phyloP scores from a whole-genome alignment of 148 eudicot genomes.

The Nyssa sinensis region DNA sequence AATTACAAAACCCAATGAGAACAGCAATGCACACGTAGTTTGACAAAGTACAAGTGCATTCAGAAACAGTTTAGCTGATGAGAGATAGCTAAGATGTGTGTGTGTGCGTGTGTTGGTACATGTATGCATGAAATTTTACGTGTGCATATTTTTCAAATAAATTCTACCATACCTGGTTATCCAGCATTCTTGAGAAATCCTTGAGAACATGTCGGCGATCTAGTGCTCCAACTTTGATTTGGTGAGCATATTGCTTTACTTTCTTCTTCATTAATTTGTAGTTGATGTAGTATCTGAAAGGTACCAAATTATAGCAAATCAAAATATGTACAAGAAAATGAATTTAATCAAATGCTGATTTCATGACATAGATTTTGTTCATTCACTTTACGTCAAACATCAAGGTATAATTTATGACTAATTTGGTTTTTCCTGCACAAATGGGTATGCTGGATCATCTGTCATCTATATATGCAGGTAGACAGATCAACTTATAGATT shows the following conservation, averaged over 20 bases:
- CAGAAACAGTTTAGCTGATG: slow-evolving; percentile 1
- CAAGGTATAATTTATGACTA: background rate
- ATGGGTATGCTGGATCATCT: background rate
- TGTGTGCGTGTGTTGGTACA: background rate
- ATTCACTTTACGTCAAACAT: too few relatives aligned
- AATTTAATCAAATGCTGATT: too few relatives aligned
- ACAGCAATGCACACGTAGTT: background rate
- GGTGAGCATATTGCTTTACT: slow-evolving; percentile 64
- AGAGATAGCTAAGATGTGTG: background rate
- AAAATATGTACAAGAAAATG: background rate
- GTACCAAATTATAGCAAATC: slow-evolving; percentile 10
- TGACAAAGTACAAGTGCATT: background rate
- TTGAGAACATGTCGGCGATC: slow-evolving; percentile 59
- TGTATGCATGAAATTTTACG: background rate
- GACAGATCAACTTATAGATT: background rate
- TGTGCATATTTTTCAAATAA: background rate
- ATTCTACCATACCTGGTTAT: slow-evolving; percentile 45
- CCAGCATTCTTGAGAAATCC: slow-evolving; percentile 77
- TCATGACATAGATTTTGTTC: too few relatives aligned
- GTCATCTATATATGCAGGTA: background rate
- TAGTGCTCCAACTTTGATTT: slow-evolving; percentile 48
- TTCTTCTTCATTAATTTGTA: slow-evolving; percentile 74
- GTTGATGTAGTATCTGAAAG: slow-evolving; percentile 56
- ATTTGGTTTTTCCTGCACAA: background rate
- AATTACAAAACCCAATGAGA: background rate